Conservation (phyloP, 2,329 filamentous ascomycete species). For the Ophiostoma piceae region DNA sequence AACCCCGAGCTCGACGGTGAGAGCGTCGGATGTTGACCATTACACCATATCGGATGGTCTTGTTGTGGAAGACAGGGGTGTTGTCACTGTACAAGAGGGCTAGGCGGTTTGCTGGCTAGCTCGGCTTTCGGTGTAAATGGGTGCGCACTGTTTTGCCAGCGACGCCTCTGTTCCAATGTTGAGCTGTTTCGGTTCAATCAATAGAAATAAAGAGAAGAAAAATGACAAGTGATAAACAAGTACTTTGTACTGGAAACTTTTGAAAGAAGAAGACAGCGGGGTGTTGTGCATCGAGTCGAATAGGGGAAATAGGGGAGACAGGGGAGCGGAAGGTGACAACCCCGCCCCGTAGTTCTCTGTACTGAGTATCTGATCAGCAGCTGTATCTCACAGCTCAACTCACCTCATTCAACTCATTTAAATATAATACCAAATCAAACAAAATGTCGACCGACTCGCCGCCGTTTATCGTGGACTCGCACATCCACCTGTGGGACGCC, state of each 20-base stretch:
- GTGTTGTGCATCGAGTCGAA: not conserved
- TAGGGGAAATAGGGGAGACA: slow-evolving; percentile 14
- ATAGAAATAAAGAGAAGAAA: too few relatives aligned
- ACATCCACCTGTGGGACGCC: slow-evolving; percentile 80
- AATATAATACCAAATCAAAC: not conserved
- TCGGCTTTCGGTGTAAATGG: not conserved
- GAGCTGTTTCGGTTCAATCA: not conserved
- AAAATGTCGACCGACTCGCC: slow-evolving; percentile 24
- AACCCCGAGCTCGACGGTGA: slow-evolving; percentile 19
- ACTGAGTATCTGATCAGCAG: not conserved
- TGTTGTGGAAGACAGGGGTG: slow-evolving; percentile 6
- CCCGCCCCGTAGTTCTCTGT: not conserved
- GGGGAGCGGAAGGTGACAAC: slow-evolving; percentile 6
- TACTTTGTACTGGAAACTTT: too few relatives aligned
- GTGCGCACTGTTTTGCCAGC: not conserved
- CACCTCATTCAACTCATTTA: not conserved
- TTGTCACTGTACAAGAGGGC: not conserved
- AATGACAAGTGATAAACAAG: too few relatives aligned
- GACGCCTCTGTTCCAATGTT: too few relatives aligned
- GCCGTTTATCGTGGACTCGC: slow-evolving; percentile 68
- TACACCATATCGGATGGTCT: slow-evolving; percentile 17
- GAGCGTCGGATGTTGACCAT: slow-evolving; percentile 18
- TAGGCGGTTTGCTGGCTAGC: not conserved
- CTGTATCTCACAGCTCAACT: not conserved
- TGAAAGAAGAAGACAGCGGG: not conserved